Conservation (phyloP, 257 asterid species). For the Echites panduratus region DNA sequence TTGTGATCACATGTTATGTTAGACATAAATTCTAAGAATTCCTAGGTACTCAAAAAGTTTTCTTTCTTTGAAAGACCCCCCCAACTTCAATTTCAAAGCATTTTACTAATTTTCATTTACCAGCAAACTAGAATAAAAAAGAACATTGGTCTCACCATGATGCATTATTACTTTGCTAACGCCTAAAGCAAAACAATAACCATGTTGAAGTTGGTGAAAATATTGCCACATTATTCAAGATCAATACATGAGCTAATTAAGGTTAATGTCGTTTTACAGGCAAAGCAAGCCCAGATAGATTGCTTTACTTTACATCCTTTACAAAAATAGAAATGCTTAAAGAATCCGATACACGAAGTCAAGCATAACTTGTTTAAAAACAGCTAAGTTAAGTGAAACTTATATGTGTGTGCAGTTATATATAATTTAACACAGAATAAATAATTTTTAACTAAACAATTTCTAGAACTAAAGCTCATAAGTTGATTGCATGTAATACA, state of each 20-base stretch:
- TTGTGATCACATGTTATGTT: neutral
- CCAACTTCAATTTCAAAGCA: neutral
- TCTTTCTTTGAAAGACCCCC: neutral
- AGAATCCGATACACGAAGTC: neutral
- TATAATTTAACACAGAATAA: neutral
- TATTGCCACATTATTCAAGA: neutral
- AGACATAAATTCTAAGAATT: neutral
- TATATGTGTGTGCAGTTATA: no score
- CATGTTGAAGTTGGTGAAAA: neutral
- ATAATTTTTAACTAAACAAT: neutral
- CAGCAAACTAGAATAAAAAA: neutral
- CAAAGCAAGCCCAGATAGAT: neutral
- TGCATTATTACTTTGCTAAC: no score
- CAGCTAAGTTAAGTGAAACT: neutral
- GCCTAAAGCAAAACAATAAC: neutral
- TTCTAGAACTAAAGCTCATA: neutral
- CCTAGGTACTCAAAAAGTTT: neutral
- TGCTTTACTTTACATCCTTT: neutral
- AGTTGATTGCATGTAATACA: neutral
- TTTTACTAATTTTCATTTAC: neutral
- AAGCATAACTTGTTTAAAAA: neutral
- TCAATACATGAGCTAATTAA: neutral
- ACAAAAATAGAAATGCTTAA: neutral
- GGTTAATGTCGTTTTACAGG: neutral
- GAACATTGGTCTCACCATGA: neutral